Conservation (phyloP, 2,329 filamentous ascomycete genomes). For the Nothopassalora personata region DNA sequence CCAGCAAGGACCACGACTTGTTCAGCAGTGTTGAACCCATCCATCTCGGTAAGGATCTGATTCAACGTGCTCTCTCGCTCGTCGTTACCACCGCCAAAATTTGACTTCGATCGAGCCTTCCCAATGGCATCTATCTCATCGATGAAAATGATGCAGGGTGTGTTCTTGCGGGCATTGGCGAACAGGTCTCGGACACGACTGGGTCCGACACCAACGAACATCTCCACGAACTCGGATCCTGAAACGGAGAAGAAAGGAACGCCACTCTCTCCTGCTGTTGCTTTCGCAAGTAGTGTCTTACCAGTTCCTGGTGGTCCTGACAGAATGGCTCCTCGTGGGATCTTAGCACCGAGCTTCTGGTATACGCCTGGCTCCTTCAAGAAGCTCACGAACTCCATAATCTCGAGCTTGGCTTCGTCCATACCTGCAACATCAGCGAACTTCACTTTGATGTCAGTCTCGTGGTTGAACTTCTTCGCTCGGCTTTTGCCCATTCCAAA, state of each 20-base stretch:
- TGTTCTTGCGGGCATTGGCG: slow-evolving; percentile 87
- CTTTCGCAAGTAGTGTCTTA: slow-evolving; percentile 96
- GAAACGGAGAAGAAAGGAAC: slow-evolving; percentile 98
- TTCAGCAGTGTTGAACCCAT: slow-evolving; percentile 94
- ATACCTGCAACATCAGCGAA: slow-evolving; percentile 95
- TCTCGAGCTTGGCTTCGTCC: slow-evolving; percentile 96
- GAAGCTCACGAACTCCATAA: slow-evolving; percentile 99
- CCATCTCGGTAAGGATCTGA: slow-evolving; percentile 98
- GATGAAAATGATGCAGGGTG: slow-evolving; percentile 98
- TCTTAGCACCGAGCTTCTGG: slow-evolving; percentile 92
- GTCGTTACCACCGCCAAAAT: slow-evolving; percentile 86
- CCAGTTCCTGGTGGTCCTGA: slow-evolving; percentile 97
- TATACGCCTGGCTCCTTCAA: slow-evolving; percentile 89
- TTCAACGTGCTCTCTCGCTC: slow-evolving; percentile 96
- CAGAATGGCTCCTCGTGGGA: slow-evolving; percentile 91
- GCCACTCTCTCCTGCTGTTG: slow-evolving; percentile 91
- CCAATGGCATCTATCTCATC: slow-evolving; percentile 99
- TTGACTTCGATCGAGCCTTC: slow-evolving; percentile 76
- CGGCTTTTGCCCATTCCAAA: slow-evolving; percentile 95
- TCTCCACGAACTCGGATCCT: slow-evolving; percentile 98
- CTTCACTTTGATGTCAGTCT: slow-evolving; percentile 93
- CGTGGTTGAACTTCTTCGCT: slow-evolving; percentile 96
- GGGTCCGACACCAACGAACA: slow-evolving; percentile 98
- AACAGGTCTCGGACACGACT: slow-evolving; percentile 94
- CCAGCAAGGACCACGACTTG: slow-evolving; percentile 95